Base-by-base conservation (phyloP, 352 stramenopile genomes). In the Pythium phragmiticola region DNA sequence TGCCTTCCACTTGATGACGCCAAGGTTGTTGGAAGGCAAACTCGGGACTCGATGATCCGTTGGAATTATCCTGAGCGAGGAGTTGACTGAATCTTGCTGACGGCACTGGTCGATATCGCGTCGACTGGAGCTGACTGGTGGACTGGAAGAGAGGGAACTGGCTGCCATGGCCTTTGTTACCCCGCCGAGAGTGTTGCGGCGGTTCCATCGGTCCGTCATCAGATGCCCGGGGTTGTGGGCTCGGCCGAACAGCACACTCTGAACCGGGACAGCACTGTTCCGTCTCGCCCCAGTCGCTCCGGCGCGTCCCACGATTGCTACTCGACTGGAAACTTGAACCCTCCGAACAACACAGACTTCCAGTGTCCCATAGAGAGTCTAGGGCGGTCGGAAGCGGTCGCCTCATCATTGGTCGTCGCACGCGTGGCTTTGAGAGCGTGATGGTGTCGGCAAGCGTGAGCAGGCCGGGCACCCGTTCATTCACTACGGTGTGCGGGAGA, bases 391-490 rank as follows among this genome's bases (percentile, higher is more conserved):
- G 14, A 12, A 12, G 46, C 9, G 11, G 8, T 33, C 47, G 47
- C 8, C 21, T 21, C 47, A 37, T 53, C 13, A 21, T 36, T 12
- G 49, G 33, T 42, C 49, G 49, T 30, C 30, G 30, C 49, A 43
- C n/a, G 30, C 14, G 13, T 17, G 28, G 13, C 30, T 12, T 43
- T 12, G 49, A 13, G 9, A 56, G 49, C n/a, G 49, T 56, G 49
- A 56, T 56, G 8, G 49, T 56, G 30, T 56, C 49, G 30, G 49
- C 49, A 6, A 56, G 17, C 16, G 49, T 56, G 9, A 56, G 30
- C 30, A 41, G 9, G 7, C 16, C 14, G 7, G 19, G 21, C 14
- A 30, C 7, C 12, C n/a, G 14, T 19, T 48, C 42, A 17, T 23
- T 42, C 37, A 13, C 14, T 16, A 13, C 14, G 37, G 2, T 16